These are phyloP conservation scores for Fusarium sp. DNA, from an alignment of 2,329 filamentous ascomycete species.

Conservation along the genomic window DNA sequence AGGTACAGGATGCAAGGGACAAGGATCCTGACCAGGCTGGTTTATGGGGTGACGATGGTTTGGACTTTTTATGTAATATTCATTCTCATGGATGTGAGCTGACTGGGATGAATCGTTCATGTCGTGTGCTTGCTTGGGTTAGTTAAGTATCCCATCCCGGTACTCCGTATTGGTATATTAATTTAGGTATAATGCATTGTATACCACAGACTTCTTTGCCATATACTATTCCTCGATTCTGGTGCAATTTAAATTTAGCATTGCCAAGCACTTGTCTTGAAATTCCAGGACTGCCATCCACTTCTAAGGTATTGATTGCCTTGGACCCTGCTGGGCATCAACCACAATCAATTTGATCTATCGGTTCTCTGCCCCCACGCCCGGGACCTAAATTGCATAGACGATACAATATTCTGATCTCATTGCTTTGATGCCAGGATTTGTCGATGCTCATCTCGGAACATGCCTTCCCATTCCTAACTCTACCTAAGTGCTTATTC, in stretches of 20 bases:
- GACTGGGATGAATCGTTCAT: neutral
- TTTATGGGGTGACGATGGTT: neutral
- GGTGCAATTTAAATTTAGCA: neutral
- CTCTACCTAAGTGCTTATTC: neutral
- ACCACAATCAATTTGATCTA: neutral
- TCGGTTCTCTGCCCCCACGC: neutral
- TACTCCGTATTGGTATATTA: no score
- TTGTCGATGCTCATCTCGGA: neutral
- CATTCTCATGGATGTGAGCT: neutral
- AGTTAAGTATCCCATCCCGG: no score
- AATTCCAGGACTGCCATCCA: constrained; percentile 3
- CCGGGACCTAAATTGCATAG: neutral
- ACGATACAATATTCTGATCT: neutral
- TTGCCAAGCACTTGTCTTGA: neutral
- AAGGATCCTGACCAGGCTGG: constrained; percentile 23
- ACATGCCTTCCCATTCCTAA: neutral
- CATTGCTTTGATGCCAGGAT: neutral
- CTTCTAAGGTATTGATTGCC: neutral
- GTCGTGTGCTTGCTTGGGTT: no score
- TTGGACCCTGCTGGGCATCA: neutral
- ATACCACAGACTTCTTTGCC: neutral
- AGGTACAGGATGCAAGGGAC: constrained; percentile 38
- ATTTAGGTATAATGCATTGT: no score
- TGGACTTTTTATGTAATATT: neutral
- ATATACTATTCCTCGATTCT: neutral